phyloP scores from a whole-genome alignment of 2,329 filamentous ascomycete genomes.

The Calonectria honghensis region DNA sequence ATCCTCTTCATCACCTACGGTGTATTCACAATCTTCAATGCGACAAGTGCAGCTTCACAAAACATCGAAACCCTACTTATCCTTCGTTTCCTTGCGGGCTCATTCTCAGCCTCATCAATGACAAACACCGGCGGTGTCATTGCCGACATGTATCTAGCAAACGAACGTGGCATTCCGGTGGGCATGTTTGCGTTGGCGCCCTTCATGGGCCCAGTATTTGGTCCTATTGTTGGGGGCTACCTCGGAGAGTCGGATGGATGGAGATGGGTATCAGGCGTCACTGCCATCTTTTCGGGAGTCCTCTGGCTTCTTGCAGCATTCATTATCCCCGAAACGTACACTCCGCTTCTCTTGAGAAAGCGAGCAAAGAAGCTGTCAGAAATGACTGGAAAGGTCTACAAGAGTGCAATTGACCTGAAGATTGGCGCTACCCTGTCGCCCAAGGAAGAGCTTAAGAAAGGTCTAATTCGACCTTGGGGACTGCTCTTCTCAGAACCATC shows the following conservation, averaged over 20 bases:
- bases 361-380: conserved; percentile 45
- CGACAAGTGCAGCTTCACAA: conserved; percentile 82
- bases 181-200: conserved; percentile 86
- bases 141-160: conserved; percentile 85
- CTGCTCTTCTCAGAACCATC: conserved; percentile 87
- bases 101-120: conserved; percentile 88
- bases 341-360: conserved; percentile 79
- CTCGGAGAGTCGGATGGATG: conserved; percentile 80
- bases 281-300: conserved; percentile 79
- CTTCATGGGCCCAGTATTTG: conserved; percentile 79
- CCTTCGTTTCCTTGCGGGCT: conserved; percentile 84
- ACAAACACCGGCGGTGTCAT: conserved; percentile 87
- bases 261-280: conserved; percentile 89
- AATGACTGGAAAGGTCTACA: conserved; percentile 44
- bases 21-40: conserved; percentile 83
- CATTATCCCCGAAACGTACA: conserved; percentile 89
- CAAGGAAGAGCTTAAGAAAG: conserved; percentile 75
- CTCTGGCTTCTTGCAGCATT: conserved; percentile 84
- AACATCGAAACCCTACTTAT: conserved; percentile 84
- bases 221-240: conserved; percentile 78
- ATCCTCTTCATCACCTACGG: conserved; percentile 74
- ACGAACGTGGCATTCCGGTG: conserved; percentile 88
- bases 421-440: conserved; percentile 23
- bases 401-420: conserved; percentile 39
- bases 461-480: conserved; percentile 79